Evolutionary conservation across 2,329 filamentous ascomycete species (phyloP).

Genomic region (Xylariomycetidae sp.): DNA sequence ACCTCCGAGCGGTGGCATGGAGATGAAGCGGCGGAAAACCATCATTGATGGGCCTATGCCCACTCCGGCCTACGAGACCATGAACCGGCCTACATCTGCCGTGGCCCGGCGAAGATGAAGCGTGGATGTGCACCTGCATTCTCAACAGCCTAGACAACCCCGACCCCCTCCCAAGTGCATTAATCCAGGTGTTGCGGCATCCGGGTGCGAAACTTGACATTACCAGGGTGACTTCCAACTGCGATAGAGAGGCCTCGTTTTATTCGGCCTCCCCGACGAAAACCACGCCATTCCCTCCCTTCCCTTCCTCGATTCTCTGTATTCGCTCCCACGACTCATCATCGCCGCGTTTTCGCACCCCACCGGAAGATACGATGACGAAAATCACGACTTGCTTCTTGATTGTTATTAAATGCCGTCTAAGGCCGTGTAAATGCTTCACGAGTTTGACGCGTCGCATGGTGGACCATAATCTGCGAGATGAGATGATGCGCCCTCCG

Average conservation of each 20-base stretch:
- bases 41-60: conserved; percentile 55
- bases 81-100: conserved; percentile 41
- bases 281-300: conserved; percentile 14
- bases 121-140: neutral
- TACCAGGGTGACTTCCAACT: conserved; percentile 11
- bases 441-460: conserved; percentile 28
- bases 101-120: conserved; percentile 32
- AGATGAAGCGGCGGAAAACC: conserved; percentile 76
- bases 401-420: conserved; percentile 28
- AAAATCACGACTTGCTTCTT: conserved; percentile 34
- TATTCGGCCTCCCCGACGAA: conserved; percentile 11
- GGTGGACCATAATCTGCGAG: conserved; percentile 26
- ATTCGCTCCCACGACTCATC: conserved; percentile 30
- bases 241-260: conserved; percentile 12
- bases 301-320: conserved; percentile 28
- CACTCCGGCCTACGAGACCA: conserved; percentile 41
- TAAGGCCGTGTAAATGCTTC: conserved; percentile 28
- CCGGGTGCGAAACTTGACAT: conserved; percentile 14
- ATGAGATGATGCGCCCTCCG: conserved; percentile 17
- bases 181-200: conserved; percentile 19
- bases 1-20: conserved; percentile 56
- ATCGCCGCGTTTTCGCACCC: conserved; percentile 26
- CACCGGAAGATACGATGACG: conserved; percentile 30
- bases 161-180: conserved; percentile 9
- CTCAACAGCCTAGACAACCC: conserved; percentile 3